phyloP scores from a whole-genome alignment of 768 basidiomycete species.

The Termitomyces sp. region DNA sequence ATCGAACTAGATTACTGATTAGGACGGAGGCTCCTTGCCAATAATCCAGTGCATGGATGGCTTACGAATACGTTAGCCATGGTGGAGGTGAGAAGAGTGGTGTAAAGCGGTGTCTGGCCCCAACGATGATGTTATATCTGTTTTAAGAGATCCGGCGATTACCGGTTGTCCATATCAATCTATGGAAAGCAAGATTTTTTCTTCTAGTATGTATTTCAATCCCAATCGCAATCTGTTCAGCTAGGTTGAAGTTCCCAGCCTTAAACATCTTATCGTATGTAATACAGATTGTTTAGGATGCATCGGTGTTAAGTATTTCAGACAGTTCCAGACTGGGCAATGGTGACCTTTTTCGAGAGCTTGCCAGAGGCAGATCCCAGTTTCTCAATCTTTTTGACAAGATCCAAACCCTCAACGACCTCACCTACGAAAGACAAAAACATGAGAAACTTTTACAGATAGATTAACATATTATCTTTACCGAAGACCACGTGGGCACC shows the following conservation, averaged over 20 bases:
- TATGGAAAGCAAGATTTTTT: neutral
- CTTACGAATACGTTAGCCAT: conserved; percentile 38
- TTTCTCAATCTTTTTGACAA: conserved; percentile 42
- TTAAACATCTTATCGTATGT: neutral
- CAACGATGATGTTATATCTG: conserved; percentile 13
- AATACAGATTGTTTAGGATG: neutral
- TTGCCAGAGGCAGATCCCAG: conserved; percentile 34
- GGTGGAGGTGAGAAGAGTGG: conserved; percentile 14
- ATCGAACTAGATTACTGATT: conserved; percentile 49
- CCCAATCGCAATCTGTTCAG: neutral
- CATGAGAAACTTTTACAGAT: neutral
- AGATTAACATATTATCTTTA: conserved; percentile 20
- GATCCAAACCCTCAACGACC: conserved; percentile 60
- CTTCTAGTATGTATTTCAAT: neutral
- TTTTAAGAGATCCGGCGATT: conserved; percentile 13
- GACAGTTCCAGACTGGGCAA: conserved; percentile 51
- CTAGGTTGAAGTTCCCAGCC: neutral
- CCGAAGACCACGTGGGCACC: conserved; percentile 87
- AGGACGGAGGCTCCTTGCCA: neutral
- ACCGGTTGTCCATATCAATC: conserved; percentile 1
- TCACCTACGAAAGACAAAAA: conserved; percentile 34
- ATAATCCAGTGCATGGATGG: conserved; percentile 1
- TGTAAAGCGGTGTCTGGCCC: conserved; percentile 6
- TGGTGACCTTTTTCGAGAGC: conserved; percentile 42
- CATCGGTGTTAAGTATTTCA: conserved; percentile 13